phyloP scores from a whole-genome alignment of 768 basidiomycete species.

The Glaciozyma antarctica region DNA sequence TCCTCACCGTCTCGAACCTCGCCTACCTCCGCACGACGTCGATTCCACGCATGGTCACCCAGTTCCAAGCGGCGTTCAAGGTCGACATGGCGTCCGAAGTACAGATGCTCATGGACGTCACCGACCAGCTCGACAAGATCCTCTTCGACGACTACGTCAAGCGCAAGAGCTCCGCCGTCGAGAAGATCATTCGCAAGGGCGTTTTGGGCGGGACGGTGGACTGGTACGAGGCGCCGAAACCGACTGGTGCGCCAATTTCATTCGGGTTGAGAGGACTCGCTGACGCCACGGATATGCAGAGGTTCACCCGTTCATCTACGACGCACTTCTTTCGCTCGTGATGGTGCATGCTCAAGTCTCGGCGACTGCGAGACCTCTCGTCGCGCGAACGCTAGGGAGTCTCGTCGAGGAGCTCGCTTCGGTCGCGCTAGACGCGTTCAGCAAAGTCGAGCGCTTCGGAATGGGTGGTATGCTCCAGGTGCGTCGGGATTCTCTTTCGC shows the following conservation, averaged over 20 bases:
- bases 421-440: constrained; percentile 76
- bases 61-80: constrained; percentile 68
- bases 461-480: constrained; percentile 99
- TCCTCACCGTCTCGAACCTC: constrained; percentile 84
- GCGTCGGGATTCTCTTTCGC: constrained; percentile 36
- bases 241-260: constrained; percentile 54
- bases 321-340: constrained; percentile 76
- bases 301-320: constrained; percentile 89
- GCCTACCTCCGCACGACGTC: constrained; percentile 58
- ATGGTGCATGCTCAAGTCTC: constrained; percentile 84
- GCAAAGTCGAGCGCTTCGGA: constrained; percentile 79
- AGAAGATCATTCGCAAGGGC: constrained; percentile 60
- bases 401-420: constrained; percentile 74
- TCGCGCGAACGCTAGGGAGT: constrained; percentile 69
- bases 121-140: constrained; percentile 73
- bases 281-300: constrained; percentile 46
- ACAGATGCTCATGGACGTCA: constrained; percentile 64
- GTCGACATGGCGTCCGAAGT: constrained; percentile 62
- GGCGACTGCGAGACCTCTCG: constrained; percentile 62
- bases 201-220: constrained; percentile 73
- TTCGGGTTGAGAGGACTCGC: too few species aligned
- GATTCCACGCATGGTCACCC: constrained; percentile 68
- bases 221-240: constrained; percentile 90
- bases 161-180: constrained; percentile 63
- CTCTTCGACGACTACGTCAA: constrained; percentile 82